These are phyloP conservation scores for Rickenella mellea DNA, from an alignment of 768 basidiomycete genomes.

Conservation along the genomic window DNA sequence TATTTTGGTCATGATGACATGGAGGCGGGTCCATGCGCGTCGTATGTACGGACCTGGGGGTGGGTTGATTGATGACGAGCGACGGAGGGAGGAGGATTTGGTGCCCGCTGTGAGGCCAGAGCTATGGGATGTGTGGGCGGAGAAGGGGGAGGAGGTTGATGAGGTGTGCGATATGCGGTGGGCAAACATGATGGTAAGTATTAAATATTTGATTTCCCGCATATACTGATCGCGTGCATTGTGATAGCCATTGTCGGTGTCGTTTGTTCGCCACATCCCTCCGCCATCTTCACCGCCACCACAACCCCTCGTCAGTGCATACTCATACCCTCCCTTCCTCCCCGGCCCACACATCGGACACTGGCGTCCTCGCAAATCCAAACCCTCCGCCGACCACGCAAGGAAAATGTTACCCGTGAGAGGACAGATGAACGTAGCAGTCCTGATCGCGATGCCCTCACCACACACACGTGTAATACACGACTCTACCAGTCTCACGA, in stretches of 20 bases:
- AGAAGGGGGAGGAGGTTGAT: background rate
- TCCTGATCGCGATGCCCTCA: slow-evolving; percentile 33
- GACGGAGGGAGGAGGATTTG: slow-evolving; percentile 1
- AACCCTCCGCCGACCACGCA: background rate
- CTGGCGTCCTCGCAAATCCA: background rate
- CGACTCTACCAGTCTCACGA: too few relatives aligned
- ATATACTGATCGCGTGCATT: too few relatives aligned
- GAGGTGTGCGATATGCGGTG: slow-evolving; percentile 19
- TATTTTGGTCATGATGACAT: slow-evolving; percentile 22
- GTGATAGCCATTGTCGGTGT: background rate
- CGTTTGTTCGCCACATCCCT: slow-evolving; percentile 1
- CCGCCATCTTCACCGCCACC: slow-evolving; percentile 1
- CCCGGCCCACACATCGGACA: background rate
- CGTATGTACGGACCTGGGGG: background rate
- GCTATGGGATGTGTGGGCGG: slow-evolving; percentile 5
- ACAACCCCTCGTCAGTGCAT: background rate
- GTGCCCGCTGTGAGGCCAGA: slow-evolving; percentile 6
- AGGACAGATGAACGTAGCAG: slow-evolving; percentile 24
- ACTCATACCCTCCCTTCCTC: background rate
- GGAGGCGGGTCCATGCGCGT: slow-evolving; percentile 4
- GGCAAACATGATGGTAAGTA: slow-evolving; percentile 33
- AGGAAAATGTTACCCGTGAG: background rate
- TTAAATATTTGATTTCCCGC: too few relatives aligned
- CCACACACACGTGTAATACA: slow-evolving; percentile 12
- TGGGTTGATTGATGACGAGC: slow-evolving; percentile 5